phyloP scores from a whole-genome alignment of 495 filamentous ascomycete species.

The Neurospora cerealis region DNA sequence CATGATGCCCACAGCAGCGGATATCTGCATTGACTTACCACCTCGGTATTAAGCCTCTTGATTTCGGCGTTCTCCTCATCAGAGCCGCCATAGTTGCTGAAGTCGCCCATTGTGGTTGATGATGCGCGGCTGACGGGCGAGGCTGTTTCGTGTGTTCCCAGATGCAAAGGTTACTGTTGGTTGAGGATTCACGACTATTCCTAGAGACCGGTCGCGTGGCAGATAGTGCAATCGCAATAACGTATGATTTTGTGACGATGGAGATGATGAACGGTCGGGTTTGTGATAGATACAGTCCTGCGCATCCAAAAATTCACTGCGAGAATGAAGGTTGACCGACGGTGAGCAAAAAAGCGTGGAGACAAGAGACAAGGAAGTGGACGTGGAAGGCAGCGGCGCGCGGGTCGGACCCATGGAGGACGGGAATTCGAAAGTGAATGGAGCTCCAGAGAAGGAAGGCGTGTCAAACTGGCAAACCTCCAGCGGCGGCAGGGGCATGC shows the following conservation, averaged over 20 bases:
- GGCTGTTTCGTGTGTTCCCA: not conserved
- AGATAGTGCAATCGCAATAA: not conserved
- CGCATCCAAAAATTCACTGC: not conserved
- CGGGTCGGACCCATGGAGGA: not conserved
- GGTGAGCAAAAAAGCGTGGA: not conserved
- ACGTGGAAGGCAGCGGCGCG: not conserved
- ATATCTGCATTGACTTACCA: constrained; percentile 49
- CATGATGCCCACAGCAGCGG: not conserved
- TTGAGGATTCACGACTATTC: not conserved
- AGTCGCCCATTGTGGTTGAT: constrained; percentile 31
- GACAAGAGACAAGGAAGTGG: not conserved
- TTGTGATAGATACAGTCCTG: not conserved
- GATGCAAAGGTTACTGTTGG: constrained; percentile 1
- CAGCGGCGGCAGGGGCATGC: not conserved
- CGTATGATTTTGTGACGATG: not conserved
- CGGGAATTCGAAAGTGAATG: not conserved
- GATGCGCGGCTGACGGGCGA: not conserved
- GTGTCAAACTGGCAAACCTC: not conserved
- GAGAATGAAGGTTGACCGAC: not conserved
- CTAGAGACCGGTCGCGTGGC: not conserved
- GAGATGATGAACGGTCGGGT: not conserved
- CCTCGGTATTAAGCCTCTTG: constrained; percentile 62
- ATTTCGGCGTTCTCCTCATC: constrained; percentile 84
- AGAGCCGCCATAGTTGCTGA: constrained; percentile 55
- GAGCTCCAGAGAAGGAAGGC: not conserved